These are phyloP conservation scores for Gossypium longicalyx DNA, from an alignment of 345 rosid species.

Conservation along the genomic window DNA sequence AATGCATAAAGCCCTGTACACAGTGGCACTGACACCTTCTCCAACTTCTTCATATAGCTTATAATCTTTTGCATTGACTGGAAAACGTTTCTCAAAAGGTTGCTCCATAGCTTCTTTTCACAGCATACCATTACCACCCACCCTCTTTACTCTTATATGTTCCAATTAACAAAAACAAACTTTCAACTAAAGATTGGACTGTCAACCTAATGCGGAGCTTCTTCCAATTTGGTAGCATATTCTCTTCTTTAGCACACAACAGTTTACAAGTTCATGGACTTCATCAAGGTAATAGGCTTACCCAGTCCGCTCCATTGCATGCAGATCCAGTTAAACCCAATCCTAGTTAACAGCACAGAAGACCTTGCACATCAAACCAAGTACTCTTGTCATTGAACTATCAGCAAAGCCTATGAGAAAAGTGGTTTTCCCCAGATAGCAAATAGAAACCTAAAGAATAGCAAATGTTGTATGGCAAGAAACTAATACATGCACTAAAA, in stretches of 20 bases:
- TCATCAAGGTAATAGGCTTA: slow-evolving; percentile 22
- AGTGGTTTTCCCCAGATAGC: background rate
- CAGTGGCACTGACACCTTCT: slow-evolving; percentile 96
- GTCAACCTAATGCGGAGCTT: slow-evolving; percentile 46
- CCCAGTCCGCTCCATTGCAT: slow-evolving; percentile 8
- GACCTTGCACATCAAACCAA: background rate
- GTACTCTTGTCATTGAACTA: slow-evolving; percentile 4
- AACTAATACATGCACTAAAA: slow-evolving; percentile 13
- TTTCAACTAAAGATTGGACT: slow-evolving; percentile 21
- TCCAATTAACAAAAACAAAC: slow-evolving; percentile 27
- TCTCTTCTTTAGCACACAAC: slow-evolving; percentile 36
- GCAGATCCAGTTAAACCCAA: slow-evolving; percentile 8
- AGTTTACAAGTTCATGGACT: slow-evolving; percentile 20
- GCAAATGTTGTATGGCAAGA: background rate
- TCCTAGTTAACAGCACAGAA: slow-evolving; percentile 9
- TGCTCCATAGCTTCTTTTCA: slow-evolving; percentile 54
- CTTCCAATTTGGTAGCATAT: slow-evolving; percentile 66
- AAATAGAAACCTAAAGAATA: slow-evolving; percentile 1
- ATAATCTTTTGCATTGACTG: slow-evolving; percentile 74
- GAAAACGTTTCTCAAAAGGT: slow-evolving; percentile 58
- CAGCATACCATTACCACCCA: slow-evolving; percentile 43
- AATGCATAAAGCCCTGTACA: slow-evolving; percentile 82
- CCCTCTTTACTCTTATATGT: slow-evolving; percentile 29
- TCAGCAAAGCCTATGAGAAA: background rate
- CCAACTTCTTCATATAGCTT: slow-evolving; percentile 90